Percentiles rank a stretch among this genome's conserved stretches.
These are phyloP conservation scores for Plasmodium gallinaceum DNA, from an alignment of 169 alveolate genomes.

Conservation along the genomic window DNA sequence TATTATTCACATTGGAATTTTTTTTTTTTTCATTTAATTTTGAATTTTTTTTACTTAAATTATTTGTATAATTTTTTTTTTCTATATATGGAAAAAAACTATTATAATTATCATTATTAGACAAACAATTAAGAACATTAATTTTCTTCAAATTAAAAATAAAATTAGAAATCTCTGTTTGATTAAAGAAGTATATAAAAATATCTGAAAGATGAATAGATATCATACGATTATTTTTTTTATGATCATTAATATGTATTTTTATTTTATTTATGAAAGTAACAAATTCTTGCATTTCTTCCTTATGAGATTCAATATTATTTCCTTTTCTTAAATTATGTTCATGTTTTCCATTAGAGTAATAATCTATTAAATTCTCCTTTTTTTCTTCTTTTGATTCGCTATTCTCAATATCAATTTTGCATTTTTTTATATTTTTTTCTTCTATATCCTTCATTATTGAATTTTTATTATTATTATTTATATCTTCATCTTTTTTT, in stretches of 20 bases:
- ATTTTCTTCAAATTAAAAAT: constrained; percentile 35
- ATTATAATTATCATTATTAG: background rate
- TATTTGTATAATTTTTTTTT: background rate
- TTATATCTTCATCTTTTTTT: background rate
- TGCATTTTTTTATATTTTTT: background rate
- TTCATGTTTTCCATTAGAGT: background rate
- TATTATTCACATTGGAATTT: background rate
- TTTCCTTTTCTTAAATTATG: background rate
- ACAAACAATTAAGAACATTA: constrained; percentile 31
- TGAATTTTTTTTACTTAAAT: constrained; percentile 12
- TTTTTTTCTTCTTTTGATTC: background rate
- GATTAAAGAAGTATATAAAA: constrained; percentile 7
- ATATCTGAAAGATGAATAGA: constrained; percentile 41
- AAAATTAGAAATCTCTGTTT: constrained; percentile 3
- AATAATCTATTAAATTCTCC: background rate
- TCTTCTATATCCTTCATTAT: background rate
- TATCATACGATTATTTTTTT: constrained; percentile 52
- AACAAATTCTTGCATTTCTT: constrained; percentile 26
- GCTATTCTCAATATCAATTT: background rate
- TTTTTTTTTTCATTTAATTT: constrained; percentile 21
- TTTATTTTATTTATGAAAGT: constrained; percentile 24
- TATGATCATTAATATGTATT: constrained; percentile 54
- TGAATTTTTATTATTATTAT: background rate
- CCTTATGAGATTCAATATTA: background rate
- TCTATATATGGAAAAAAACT: constrained; percentile 1